These are phyloP conservation scores for Clarkia xantiana DNA, from an alignment of 345 rosid genomes.

Conservation along the genomic window DNA sequence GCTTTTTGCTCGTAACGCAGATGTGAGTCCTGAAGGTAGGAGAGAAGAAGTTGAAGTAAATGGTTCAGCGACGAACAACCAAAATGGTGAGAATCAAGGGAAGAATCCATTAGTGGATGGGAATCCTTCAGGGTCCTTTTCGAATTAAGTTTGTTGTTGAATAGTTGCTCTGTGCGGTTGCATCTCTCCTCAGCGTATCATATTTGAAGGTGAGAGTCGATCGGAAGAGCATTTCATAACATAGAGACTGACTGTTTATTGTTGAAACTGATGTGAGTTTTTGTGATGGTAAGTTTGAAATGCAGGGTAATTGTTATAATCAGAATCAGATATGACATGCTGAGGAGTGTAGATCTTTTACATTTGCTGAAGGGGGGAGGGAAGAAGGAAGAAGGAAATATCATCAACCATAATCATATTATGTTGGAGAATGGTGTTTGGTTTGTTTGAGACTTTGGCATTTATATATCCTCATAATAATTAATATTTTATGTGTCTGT, in stretches of 20 bases:
- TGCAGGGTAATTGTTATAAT: neutral
- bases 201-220: constrained; percentile 23
- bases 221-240: neutral
- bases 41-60: constrained; percentile 43
- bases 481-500: neutral
- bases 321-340: neutral
- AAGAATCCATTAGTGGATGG: constrained; percentile 14
- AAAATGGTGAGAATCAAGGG: constrained; percentile 10
- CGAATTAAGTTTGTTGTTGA: constrained; percentile 17
- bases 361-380: neutral
- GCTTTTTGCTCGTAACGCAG: constrained; percentile 40
- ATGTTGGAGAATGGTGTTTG: neutral
- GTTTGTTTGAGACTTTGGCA: no score
- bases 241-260: no score
- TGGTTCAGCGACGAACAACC: constrained; percentile 18
- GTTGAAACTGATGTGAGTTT: no score
- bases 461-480: neutral
- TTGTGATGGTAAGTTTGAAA: no score
- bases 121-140: constrained; percentile 18
- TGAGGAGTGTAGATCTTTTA: constrained; percentile 2
- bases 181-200: constrained; percentile 23
- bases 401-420: no score
- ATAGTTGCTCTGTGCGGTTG: constrained; percentile 8
- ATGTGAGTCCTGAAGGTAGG: constrained; percentile 29
- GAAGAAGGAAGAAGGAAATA: no score